These are phyloP conservation scores for Geoglossum glabrum DNA, from an alignment of 495 filamentous ascomycete genomes.

Conservation along the genomic window DNA sequence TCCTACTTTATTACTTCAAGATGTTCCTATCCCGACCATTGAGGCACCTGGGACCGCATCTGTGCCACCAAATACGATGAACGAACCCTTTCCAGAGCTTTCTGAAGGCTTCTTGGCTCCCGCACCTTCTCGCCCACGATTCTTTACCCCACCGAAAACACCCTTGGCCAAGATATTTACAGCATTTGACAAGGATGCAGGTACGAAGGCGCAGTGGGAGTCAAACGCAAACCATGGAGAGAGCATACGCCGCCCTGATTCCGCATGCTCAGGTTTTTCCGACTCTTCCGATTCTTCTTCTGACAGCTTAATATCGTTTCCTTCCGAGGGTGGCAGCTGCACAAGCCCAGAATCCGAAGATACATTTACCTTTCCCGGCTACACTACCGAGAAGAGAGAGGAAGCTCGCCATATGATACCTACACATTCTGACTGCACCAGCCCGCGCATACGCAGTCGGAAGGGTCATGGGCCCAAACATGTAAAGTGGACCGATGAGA, in stretches of 20 bases:
- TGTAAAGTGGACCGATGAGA: conserved; percentile 56
- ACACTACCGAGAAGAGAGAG: conserved; percentile 2
- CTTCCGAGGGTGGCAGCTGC: conserved; percentile 44
- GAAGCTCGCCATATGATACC: neutral
- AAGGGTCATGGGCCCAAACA: conserved; percentile 11
- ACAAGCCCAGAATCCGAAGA: conserved; percentile 44
- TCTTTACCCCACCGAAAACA: conserved; percentile 38
- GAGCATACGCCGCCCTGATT: conserved; percentile 32
- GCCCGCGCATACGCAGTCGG: neutral
- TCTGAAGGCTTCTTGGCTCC: conserved; percentile 27
- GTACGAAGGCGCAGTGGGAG: neutral
- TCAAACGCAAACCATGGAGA: neutral
- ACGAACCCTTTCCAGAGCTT: conserved; percentile 8
- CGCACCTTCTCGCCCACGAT: conserved; percentile 22
- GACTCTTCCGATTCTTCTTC: conserved; percentile 51
- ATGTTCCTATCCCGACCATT: conserved; percentile 38
- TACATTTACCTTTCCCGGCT: neutral
- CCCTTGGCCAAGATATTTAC: conserved; percentile 36
- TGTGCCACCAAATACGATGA: conserved; percentile 9
- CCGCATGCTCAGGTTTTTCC: conserved; percentile 40
- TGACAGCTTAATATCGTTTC: conserved; percentile 42
- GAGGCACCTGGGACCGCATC: conserved; percentile 27
- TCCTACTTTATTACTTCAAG: conserved; percentile 18
- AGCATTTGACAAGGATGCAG: conserved; percentile 13
- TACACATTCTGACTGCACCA: neutral